Evolutionary conservation across 1,284 basidiomycete species (phyloP).

Genomic region (Ceratobasidium sp.): DNA sequence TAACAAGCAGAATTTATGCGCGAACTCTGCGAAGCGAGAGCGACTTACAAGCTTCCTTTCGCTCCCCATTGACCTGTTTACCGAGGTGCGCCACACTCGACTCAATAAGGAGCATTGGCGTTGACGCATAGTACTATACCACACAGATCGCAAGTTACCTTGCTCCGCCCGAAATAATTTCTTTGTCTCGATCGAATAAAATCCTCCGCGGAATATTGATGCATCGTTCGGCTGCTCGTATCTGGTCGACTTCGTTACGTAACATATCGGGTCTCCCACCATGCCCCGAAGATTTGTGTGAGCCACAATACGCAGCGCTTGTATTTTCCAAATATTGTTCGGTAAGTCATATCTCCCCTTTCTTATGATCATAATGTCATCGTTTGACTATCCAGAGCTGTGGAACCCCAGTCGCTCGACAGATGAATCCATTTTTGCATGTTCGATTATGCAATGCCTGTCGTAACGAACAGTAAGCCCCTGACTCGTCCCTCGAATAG

Average conservation of each 20-base stretch:
- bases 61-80: not conserved
- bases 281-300: not conserved
- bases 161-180: not conserved
- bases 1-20: not conserved
- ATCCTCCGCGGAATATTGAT: constrained; percentile 8
- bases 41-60: not conserved
- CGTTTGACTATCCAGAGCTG: not conserved
- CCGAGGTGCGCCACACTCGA: not conserved
- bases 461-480: not conserved
- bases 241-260: constrained; percentile 11
- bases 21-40: not conserved
- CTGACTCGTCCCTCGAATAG: too few species aligned
- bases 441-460: not conserved
- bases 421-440: not conserved
- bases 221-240: not conserved
- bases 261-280: constrained; percentile 17
- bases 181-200: not conserved
- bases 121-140: not conserved
- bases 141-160: constrained; percentile 20
- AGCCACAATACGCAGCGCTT: constrained; percentile 24
- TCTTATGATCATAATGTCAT: too few species aligned
- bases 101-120: not conserved
- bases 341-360: not conserved
- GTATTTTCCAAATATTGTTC: constrained; percentile 19
- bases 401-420: not conserved